Conservation (phyloP, 148 eudicot genomes). For the Agrostemma githago region DNA sequence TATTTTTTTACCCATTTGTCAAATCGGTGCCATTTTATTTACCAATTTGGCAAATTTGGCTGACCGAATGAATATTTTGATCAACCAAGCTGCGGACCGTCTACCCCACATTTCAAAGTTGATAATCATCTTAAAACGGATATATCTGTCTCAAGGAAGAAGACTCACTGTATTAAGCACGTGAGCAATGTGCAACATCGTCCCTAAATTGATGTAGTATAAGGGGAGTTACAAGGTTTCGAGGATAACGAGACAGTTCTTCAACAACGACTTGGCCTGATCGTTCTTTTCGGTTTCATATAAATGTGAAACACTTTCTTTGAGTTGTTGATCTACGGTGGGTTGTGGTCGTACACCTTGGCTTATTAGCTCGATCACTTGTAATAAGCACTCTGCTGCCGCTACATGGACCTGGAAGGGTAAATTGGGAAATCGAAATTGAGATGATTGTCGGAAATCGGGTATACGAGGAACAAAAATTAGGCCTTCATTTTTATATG, state of each 20-base stretch:
- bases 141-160: too few relatives aligned
- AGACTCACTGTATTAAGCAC: neutral
- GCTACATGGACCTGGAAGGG: constrained; percentile 58
- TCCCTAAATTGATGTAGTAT: neutral
- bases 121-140: neutral
- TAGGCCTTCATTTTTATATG: too few relatives aligned
- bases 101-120: neutral
- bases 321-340: constrained; percentile 37
- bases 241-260: constrained; percentile 54
- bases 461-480: too few relatives aligned
- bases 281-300: constrained; percentile 65
- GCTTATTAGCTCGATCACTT: constrained; percentile 43
- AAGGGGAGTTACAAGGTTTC: constrained; percentile 25
- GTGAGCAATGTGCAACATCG: neutral
- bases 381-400: constrained; percentile 75
- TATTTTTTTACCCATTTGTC: too few relatives aligned
- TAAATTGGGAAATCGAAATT: neutral
- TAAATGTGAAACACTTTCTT: constrained; percentile 46
- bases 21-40: too few relatives aligned
- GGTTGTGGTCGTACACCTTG: constrained; percentile 34
- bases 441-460: neutral
- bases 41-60: too few relatives aligned
- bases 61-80: neutral
- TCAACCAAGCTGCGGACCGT: neutral
- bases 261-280: constrained; percentile 67